Evolutionary conservation across 805 yeast genomes (phyloP), one percentile per base, ranked within the genome.

Genomic region (Starmerella bombi): DNA sequence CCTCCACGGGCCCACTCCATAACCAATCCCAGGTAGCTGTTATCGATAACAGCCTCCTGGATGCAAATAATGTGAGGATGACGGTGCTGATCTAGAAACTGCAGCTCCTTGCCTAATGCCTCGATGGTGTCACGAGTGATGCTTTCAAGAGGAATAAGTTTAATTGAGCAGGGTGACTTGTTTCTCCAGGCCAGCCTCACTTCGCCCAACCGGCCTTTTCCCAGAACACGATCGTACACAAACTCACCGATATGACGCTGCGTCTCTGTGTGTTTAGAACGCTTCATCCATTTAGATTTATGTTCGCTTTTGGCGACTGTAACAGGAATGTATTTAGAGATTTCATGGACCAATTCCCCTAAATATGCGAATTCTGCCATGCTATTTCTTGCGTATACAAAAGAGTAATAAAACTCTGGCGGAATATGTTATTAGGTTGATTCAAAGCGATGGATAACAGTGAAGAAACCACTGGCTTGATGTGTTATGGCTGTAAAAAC

Each of bases 131-230:
- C 78, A 8, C 10, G 17, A 15, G 33, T 34, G 3, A 88, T 77
- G 8, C 82, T 74, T 40, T 83, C 93, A 51, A 93, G 70, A 53
- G 85, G 75, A 42, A 88, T 83, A 46, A 88, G 71, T 56, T 88
- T 88, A 53, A 88, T 85, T 34, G 97, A 97, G 8, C 73, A 54
- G 73, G 65, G 56, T 52, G 14, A 51, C 80, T 44, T 93, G 69
- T 17, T 21, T 16, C n/a, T n/a, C 95, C 95, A 88, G 12, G 95
- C 97, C 20, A 91, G 66, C 58, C 85, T 85, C 42, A 88, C 98
- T 59, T 88, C 88, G 41, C 97, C 97, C 59, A 86, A 86, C 57
- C 91, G 96, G 34, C 98, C 97, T 61, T 85, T 94, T 23, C 98
- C 98, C 9, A 88, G 64, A 0, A 97, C 86, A 5, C 93, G 77